Percentiles rank a stretch among this genome's conserved stretches.
Conservation (phyloP, 2,329 filamentous ascomycete species). For the Akanthomyces muscarius region DNA sequence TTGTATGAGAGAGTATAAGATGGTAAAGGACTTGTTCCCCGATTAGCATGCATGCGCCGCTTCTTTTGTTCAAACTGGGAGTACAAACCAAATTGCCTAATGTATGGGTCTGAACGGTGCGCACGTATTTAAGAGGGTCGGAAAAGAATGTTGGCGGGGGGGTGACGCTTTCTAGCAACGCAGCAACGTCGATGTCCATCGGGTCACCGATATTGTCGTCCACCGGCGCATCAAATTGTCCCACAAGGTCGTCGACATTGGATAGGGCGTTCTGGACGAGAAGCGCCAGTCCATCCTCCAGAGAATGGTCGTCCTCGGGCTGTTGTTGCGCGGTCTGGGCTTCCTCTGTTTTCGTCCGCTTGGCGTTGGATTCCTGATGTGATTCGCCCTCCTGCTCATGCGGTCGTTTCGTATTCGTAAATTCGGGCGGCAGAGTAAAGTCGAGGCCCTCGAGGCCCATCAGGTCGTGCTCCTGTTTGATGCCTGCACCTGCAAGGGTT, state of each 20-base stretch:
- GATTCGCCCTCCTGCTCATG: conserved; percentile 29
- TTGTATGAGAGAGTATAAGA: conserved; percentile 27
- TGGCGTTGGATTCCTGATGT: conserved; percentile 23
- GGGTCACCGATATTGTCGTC: conserved; percentile 26
- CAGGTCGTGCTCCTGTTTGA: conserved; percentile 37
- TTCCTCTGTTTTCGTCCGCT: conserved; percentile 12
- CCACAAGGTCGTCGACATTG: conserved; percentile 36
- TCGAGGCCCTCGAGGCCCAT: conserved; percentile 31
- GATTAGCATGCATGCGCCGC: conserved; percentile 2
- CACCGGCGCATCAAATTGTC: conserved; percentile 28
- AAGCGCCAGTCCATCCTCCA: conserved; percentile 35
- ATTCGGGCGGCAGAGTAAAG: conserved; percentile 33
- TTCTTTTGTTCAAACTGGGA: neutral
- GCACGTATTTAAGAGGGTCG: conserved; percentile 37
- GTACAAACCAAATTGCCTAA: conserved; percentile 39
- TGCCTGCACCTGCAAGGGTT: conserved; percentile 26
- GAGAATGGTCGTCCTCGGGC: conserved; percentile 20
- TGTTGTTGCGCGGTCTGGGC: neutral
- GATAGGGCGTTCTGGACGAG: conserved; percentile 40
- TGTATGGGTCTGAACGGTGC: conserved; percentile 35
- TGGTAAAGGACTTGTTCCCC: conserved; percentile 1
- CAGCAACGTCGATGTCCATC: conserved; percentile 32
- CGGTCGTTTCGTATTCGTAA: conserved; percentile 34
- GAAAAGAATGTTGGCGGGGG: conserved; percentile 30
- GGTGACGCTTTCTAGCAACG: conserved; percentile 28